Evolutionary conservation across 2,329 filamentous ascomycete genomes (phyloP), one percentile per base, ranked within the genome.

Genomic region (Aspergillus fijiensis): DNA sequence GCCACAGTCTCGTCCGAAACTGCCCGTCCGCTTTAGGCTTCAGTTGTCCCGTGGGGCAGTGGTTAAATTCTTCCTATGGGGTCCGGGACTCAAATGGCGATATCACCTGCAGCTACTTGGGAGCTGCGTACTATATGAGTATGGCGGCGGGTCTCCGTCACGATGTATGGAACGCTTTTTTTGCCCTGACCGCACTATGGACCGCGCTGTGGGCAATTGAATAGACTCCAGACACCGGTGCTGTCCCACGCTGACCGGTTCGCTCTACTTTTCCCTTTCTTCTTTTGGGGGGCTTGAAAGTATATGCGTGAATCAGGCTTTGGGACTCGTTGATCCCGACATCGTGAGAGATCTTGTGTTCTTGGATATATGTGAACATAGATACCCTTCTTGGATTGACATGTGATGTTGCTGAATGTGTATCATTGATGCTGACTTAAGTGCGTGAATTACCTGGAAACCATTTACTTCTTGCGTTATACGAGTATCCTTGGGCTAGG

Each of bases 11-110:
- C 1, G 90, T 96, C 11, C 87, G 89, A 76, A 91, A 85, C 71
- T 99, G 95, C 76, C 94, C 95, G 0, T 84, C 92, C 0, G 77
- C 82, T 0, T 79, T 99, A 67, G 81, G 83, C 0, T 97, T 99
- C 69, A 78, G 73, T 1, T 99, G 95, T 76, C 94, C 95, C 1
- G 67, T 70, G 2, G 79, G 79, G 0, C 71, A 71, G 42, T 81
- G 79, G 51, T 64, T 84, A 54, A 79, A 82, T 64, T 69, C 72
- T 11, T 82, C 82, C 33, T 87, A 87, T 70, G 83, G 84, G 5
- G 56, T 19, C 5, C 71, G 77, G 19, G 71, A 70, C 62, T 60
- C 67, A 10, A 68, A 72, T 52, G 75, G 74, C 2, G 69, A 75
- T 64, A 76, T 81, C 55, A 81, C 80, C 1, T 89, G 87, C 72